Percentiles rank a stretch among this genome's conserved stretches.
phyloP scores from a whole-genome alignment of 2,329 filamentous ascomycete species.

The Thermomyces lanuginosus region DNA sequence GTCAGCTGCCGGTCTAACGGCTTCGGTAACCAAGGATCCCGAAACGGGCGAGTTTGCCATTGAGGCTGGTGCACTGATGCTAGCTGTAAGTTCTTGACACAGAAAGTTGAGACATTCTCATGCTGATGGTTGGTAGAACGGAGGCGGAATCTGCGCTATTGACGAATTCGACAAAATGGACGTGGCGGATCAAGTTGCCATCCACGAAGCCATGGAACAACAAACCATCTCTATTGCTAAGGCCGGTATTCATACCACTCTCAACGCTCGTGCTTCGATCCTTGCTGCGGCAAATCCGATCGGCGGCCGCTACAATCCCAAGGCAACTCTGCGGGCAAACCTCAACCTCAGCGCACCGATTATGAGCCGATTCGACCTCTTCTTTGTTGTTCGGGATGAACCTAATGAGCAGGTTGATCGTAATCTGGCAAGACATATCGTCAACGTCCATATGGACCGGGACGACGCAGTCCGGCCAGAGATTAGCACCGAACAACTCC shows the following conservation, averaged over 20 bases:
- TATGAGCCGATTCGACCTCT: constrained; percentile 98
- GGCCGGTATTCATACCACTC: constrained; percentile 90
- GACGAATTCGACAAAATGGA: constrained; percentile 99
- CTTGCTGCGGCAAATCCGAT: constrained; percentile 93
- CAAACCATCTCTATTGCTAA: constrained; percentile 99
- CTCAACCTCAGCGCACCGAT: constrained; percentile 98
- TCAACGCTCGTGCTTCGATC: constrained; percentile 90
- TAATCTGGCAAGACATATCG: constrained; percentile 85
- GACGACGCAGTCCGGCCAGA: constrained; percentile 85
- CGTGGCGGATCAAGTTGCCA: constrained; percentile 87
- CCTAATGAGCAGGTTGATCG: constrained; percentile 86
- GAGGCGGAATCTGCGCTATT: constrained; percentile 95
- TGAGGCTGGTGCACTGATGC: constrained; percentile 92
- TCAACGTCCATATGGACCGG: constrained; percentile 78
- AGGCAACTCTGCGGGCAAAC: constrained; percentile 80
- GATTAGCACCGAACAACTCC: constrained; percentile 88
- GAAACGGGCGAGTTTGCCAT: constrained; percentile 98
- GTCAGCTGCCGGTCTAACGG: constrained; percentile 90
- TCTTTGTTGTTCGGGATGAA: constrained; percentile 94
- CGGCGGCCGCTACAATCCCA: constrained; percentile 85
- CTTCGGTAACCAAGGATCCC: constrained; percentile 92
- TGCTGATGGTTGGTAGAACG: constrained; percentile 20
- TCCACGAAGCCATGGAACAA: constrained; percentile 99
- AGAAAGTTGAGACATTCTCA: background rate
- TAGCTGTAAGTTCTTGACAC: constrained; percentile 41